These are phyloP conservation scores for Pseudopyricularia javanii DNA, from an alignment of 2,329 filamentous ascomycete species.

Conservation along the genomic window DNA sequence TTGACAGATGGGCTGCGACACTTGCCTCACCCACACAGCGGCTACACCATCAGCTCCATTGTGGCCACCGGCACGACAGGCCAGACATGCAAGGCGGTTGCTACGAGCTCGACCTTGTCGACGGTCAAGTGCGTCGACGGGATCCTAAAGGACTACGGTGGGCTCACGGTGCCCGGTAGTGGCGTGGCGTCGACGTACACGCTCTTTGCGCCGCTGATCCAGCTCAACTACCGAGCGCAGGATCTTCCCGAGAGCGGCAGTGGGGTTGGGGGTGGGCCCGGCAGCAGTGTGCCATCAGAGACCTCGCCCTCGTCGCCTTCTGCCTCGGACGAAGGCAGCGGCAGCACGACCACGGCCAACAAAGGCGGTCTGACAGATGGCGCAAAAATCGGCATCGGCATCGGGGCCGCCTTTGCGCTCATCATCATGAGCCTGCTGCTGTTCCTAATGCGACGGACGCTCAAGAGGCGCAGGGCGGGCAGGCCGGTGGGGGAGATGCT, in stretches of 20 bases:
- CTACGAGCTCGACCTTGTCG: conserved; percentile 7
- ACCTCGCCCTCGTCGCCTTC: background rate
- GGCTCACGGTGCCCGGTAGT: conserved; percentile 7
- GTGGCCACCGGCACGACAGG: conserved; percentile 2
- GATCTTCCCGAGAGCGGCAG: background rate
- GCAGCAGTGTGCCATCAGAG: background rate
- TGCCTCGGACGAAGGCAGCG: background rate
- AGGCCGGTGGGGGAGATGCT: background rate
- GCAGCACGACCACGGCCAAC: background rate
- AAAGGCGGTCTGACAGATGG: background rate
- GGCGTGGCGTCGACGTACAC: conserved; percentile 4
- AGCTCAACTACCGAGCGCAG: conserved; percentile 12
- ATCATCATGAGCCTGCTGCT: conserved; percentile 1
- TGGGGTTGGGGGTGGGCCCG: background rate
- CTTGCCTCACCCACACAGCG: conserved; percentile 4
- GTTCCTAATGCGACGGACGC: background rate
- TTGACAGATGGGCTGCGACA: background rate
- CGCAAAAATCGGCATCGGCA: conserved; percentile 9
- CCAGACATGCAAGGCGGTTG: conserved; percentile 5
- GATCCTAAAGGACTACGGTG: conserved; percentile 7
- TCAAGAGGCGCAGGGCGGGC: background rate
- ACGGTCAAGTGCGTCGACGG: conserved; percentile 11
- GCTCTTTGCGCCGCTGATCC: conserved; percentile 16
- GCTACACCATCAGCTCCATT: conserved; percentile 7
- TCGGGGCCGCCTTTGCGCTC: conserved; percentile 8